Base-by-base conservation (phyloP, 106 monocot species). In the Platanthera guangdongensis region DNA sequence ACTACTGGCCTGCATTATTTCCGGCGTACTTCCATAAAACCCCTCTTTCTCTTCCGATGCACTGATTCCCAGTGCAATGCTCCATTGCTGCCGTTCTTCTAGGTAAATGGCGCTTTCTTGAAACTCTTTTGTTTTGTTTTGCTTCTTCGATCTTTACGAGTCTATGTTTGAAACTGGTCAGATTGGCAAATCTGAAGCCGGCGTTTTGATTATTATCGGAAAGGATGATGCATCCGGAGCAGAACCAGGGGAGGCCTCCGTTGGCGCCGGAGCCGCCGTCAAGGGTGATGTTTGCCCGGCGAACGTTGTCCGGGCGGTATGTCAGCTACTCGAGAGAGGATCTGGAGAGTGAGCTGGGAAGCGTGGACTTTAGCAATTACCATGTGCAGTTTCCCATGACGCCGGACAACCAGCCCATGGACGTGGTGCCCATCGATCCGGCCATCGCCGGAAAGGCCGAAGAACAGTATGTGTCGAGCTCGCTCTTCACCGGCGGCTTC, bases 331-430 rank as follows among this genome's bases (percentile, higher is more conserved):
- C 79, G 8, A 47, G 62, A 1, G 79, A 79, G 9, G 72, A 73
- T 21, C 71, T 79, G 8, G 79, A 79, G 9, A 83, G 79, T 39
- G 83, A 83, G 57, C 60, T 69, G 25, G 63, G 72, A 0, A 63
- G 68, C 21, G 25, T 63, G 5, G 80, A 86, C 67, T 86, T 64
- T 57, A 16, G 62, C 47, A 84, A 80, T 74, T 92, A 92, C 78
- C 86, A 86, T 49, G 93, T 93, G 0, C 80, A 80, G 25, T 85
- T 90, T 49, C 93, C 90, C 2, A 82, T 84, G 14, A 93, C 93
- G 6, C 93, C 93, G 2, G 93, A 93, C 73, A 88, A 90, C 84
- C 93, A 93, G 74, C 93, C 93, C 4, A 86, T 92, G 85, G 80
- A 75, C 19, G 84, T 72, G 45, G 30, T 81, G 4, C 51, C 72